These are phyloP conservation scores for Canavalia ensiformis DNA, from an alignment of 306 rosid genomes.

Conservation along the genomic window DNA sequence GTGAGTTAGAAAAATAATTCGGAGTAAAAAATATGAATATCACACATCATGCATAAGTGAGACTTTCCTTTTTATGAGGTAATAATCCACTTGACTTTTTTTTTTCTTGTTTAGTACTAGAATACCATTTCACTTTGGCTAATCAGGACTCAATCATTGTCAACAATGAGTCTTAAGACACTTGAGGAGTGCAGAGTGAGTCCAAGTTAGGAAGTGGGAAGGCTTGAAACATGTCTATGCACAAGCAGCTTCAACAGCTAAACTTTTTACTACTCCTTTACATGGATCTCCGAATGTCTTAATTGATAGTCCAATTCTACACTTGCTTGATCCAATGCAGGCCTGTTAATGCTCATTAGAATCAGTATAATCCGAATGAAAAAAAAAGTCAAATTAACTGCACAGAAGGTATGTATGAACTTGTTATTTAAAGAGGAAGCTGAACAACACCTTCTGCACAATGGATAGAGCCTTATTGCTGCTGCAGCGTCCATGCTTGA, in stretches of 20 bases:
- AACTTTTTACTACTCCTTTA: constrained; percentile 71
- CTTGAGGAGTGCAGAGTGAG: background rate
- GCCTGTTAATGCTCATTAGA: constrained; percentile 60
- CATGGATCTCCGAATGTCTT: constrained; percentile 80
- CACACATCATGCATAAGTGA: background rate
- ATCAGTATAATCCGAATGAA: constrained; percentile 8
- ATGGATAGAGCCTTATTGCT: constrained; percentile 69
- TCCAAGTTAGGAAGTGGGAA: constrained; percentile 14
- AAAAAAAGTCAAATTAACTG: background rate
- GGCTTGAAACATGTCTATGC: constrained; percentile 46
- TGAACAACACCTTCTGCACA: constrained; percentile 69
- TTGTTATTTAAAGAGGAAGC: constrained; percentile 3
- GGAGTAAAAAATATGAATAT: background rate
- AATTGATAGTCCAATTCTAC: constrained; percentile 70
- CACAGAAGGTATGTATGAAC: background rate
- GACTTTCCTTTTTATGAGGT: background rate
- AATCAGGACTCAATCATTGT: background rate
- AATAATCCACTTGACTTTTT: background rate
- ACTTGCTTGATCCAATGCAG: constrained; percentile 82
- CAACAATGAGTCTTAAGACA: background rate
- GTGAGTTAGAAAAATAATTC: background rate
- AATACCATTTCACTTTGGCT: background rate
- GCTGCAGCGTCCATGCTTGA: constrained; percentile 74
- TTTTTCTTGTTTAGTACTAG: constrained; percentile 9
- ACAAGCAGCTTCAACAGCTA: constrained; percentile 94